phyloP scores from a whole-genome alignment of 2,329 filamentous ascomycete species.

The Trichoderma oligosporum region DNA sequence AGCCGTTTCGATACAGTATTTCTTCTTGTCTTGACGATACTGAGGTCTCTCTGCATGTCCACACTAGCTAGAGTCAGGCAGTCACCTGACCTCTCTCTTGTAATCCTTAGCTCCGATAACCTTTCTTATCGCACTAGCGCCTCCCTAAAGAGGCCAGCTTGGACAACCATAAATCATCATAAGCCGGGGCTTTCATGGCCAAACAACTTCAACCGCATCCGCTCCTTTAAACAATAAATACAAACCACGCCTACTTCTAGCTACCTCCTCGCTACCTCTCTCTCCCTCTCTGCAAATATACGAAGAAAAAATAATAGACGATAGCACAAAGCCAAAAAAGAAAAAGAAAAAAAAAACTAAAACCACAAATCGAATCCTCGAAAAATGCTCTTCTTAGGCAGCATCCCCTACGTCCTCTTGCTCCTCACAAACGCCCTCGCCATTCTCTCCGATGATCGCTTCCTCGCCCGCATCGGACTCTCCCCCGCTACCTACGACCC shows the following conservation, averaged over 20 bases:
- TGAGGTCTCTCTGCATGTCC: too few relatives aligned
- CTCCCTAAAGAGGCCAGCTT: conserved; percentile 19
- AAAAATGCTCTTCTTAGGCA: conserved; percentile 67
- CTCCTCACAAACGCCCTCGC: conserved; percentile 93
- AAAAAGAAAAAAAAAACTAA: background rate
- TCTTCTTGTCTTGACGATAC: too few relatives aligned
- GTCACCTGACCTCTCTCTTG: conserved; percentile 9
- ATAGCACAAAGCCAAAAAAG: background rate
- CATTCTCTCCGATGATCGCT: conserved; percentile 90
- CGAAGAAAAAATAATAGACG: background rate
- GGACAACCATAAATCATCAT: background rate
- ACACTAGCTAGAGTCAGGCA: too few relatives aligned
- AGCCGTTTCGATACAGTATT: background rate
- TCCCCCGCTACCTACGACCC: conserved; percentile 67
- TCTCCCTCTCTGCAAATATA: background rate
- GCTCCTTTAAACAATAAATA: background rate
- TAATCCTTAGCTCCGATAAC: conserved; percentile 12
- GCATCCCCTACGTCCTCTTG: conserved; percentile 72
- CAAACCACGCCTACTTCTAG: background rate
- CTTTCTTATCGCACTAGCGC: conserved; percentile 15
- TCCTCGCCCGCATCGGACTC: conserved; percentile 83
- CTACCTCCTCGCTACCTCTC: background rate
- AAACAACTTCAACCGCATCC: background rate
- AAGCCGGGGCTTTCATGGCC: background rate
- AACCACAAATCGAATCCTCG: too few relatives aligned